Evolutionary conservation across 805 yeast genomes (phyloP), one percentile per base, ranked within the genome.

Genomic region (Barnettozyma sp.): DNA sequence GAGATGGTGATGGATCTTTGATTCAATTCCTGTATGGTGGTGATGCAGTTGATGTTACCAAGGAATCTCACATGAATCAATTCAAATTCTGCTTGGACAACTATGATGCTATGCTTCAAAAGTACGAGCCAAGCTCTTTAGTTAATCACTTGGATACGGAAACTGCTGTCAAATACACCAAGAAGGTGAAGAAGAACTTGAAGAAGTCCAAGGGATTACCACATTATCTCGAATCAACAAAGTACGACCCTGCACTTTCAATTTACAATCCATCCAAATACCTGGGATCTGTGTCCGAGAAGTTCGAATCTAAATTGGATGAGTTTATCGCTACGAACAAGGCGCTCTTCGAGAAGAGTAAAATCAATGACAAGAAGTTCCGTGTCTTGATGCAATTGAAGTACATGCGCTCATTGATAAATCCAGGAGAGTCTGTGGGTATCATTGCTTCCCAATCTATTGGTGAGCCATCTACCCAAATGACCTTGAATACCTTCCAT

Each of bases 401-500:
- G 65, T 92, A 92, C 64, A 92, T 90, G 96, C 82, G 94, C 54
- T 87, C 97, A 9, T 68, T 88, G 47, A 79, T 92, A 36, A 76
- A 86, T 52, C 97, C 99, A 5, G 98, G 99, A 59, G 99, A 92
- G 62, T 78, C 96, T 34, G 97, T 92, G 37, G 99, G 99, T 65
- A 88, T 92, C 55, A 81, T 94, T 65, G 99, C 98, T 7, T 82
- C 97, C 16, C 97, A 92, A 65, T 87, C 97, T 36, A 80, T 92
- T 59, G 99, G 99, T 65, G 99, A 92, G 64, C 99, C 99, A 34
- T 86, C 97, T 5, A 92, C 99, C 4, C 99, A 92, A 68, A 92
- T 92, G 99, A 92, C 99, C 13, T 74, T 85, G 54, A 85, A 85
- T 61, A 85, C 95, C 31, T 85, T 85, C 85, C 95, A 92, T 70